These are phyloP conservation scores for Eucalyptus viminalis DNA, from an alignment of 345 rosid genomes.

Conservation along the genomic window DNA sequence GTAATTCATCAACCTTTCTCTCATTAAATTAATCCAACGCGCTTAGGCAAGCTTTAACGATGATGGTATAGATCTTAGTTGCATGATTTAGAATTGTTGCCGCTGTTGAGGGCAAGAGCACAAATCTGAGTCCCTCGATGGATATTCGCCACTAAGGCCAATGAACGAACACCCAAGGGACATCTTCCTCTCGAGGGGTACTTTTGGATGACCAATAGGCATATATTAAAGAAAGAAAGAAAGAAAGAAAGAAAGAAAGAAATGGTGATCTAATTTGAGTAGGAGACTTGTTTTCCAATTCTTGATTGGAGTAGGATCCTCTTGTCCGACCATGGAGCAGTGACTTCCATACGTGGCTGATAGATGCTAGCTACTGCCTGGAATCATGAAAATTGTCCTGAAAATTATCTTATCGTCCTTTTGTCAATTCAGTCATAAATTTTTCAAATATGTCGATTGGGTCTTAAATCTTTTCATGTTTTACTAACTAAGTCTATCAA, in stretches of 20 bases:
- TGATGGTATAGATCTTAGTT: not conserved
- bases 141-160: not conserved
- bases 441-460: rapidly evolving
- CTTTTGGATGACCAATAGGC: not conserved
- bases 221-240: not conserved
- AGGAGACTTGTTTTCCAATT: not conserved
- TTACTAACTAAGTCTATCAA: too few species aligned
- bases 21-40: not conserved
- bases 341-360: not conserved
- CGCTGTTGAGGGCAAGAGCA: not conserved
- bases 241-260: not conserved
- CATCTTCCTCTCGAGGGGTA: not conserved
- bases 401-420: too few species aligned
- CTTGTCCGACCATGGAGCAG: not conserved
- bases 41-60: not conserved
- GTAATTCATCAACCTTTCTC: not conserved
- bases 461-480: too few species aligned
- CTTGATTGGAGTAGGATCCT: not conserved
- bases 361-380: not conserved
- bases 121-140: not conserved
- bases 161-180: not conserved
- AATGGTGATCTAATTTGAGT: not conserved
- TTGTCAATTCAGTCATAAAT: too few species aligned
- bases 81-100: not conserved
- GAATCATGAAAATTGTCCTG: too few species aligned